phyloP scores from a whole-genome alignment of 345 rosid genomes.

The Hevea brasiliensis region DNA sequence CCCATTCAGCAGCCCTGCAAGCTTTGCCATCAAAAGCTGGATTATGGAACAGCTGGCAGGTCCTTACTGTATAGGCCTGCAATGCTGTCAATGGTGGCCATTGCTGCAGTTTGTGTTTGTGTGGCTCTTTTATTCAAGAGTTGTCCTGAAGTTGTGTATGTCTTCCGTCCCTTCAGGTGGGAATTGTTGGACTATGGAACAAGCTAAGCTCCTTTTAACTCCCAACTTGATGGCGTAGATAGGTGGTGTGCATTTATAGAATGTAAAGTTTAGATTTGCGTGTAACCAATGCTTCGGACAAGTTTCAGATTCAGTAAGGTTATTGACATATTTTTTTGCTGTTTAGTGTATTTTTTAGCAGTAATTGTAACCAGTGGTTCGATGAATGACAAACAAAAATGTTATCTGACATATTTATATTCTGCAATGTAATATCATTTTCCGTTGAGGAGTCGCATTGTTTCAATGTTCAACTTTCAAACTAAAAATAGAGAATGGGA shows the following conservation, averaged over 20 bases:
- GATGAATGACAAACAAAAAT: too few species aligned
- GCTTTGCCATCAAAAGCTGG: constrained; percentile 63
- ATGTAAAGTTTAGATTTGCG: constrained; percentile 41
- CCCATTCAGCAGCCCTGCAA: constrained; percentile 49
- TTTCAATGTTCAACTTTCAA: too few species aligned
- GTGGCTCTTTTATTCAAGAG: constrained; percentile 97
- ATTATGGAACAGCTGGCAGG: constrained; percentile 48
- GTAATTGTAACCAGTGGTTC: not conserved
- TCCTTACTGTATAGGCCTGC: constrained; percentile 86
- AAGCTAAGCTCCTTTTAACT: constrained; percentile 43
- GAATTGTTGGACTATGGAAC: constrained; percentile 84
- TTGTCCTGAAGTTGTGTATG: constrained; percentile 84
- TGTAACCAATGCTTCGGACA: constrained; percentile 32
- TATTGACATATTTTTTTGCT: constrained; percentile 24
- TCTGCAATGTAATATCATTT: too few species aligned
- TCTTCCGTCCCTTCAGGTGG: constrained; percentile 98
- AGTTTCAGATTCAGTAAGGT: constrained; percentile 26
- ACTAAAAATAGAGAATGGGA: too few species aligned
- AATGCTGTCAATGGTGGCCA: constrained; percentile 92
- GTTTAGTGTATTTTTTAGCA: constrained; percentile 3
- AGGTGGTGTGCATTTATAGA: constrained; percentile 33
- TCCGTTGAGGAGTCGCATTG: too few species aligned
- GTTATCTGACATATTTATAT: too few species aligned
- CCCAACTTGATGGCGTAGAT: constrained; percentile 12
- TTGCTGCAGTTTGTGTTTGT: constrained; percentile 95